phyloP scores from a whole-genome alignment of 1,284 basidiomycete genomes.

The Fomitopsis betulina region DNA sequence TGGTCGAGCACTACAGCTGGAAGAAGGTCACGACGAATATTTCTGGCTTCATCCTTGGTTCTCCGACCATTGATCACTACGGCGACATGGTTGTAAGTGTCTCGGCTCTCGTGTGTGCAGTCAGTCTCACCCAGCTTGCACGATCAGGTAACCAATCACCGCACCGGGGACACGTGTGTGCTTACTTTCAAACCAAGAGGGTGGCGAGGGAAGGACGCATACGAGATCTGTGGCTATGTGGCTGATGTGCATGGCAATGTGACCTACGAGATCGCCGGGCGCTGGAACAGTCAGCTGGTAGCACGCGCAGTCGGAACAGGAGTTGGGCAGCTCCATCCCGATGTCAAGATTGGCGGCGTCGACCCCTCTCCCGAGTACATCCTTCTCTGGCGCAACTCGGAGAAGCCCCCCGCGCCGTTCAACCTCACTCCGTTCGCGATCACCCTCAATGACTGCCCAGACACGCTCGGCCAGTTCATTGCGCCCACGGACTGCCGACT shows the following conservation, averaged over 20 bases:
- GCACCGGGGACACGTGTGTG: conserved; percentile 86
- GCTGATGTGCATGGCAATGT: conserved; percentile 61
- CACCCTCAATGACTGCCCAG: conserved; percentile 82
- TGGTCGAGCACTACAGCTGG: conserved; percentile 87
- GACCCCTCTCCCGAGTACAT: conserved; percentile 57
- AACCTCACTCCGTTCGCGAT: conserved; percentile 95
- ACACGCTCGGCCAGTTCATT: conserved; percentile 67
- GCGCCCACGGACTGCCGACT: conserved; percentile 93
- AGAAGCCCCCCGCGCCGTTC: conserved; percentile 82
- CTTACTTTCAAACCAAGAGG: conserved; percentile 95
- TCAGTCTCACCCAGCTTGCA: background rate
- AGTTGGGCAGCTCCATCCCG: conserved; percentile 70
- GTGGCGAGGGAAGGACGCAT: conserved; percentile 91
- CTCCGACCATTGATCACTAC: conserved; percentile 95
- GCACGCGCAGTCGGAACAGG: conserved; percentile 72
- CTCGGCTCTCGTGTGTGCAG: background rate
- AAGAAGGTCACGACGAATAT: conserved; percentile 95
- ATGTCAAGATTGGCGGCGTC: conserved; percentile 52
- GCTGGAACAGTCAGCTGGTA: conserved; percentile 95
- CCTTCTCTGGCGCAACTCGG: conserved; percentile 91
- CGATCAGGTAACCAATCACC: conserved; percentile 80
- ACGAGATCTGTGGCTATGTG: conserved; percentile 88
- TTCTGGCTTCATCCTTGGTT: conserved; percentile 92
- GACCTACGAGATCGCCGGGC: conserved; percentile 89
- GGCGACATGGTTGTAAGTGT: conserved; percentile 85